phyloP scores from a whole-genome alignment of 1,284 basidiomycete species.

The Kalmanozyma brasiliensis region DNA sequence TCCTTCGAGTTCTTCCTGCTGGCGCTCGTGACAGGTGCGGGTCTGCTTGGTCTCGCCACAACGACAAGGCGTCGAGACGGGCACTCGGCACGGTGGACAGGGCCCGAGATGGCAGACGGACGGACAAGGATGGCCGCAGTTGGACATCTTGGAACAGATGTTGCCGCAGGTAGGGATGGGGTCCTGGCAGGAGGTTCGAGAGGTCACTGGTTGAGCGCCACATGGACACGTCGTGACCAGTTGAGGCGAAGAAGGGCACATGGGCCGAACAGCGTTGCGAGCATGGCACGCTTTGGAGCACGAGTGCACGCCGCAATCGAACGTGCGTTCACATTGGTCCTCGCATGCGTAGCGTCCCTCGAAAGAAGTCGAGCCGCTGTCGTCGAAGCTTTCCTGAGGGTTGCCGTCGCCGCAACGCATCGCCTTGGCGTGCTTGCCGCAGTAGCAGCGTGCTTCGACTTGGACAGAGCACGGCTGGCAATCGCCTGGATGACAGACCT shows the following conservation, averaged over 20 bases:
- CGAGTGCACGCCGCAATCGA: constrained; percentile 59
- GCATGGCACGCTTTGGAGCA: constrained; percentile 61
- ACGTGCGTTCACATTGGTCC: constrained; percentile 47
- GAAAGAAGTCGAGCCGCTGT: constrained; percentile 22
- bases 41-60: constrained; percentile 63
- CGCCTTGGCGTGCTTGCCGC: constrained; percentile 52
- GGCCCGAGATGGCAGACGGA: constrained; percentile 56
- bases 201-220: constrained; percentile 47
- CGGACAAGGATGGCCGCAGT: constrained; percentile 60
- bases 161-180: constrained; percentile 58
- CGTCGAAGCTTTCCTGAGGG: constrained; percentile 32
- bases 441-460: constrained; percentile 57
- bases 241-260: constrained; percentile 57
- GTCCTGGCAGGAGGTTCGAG: constrained; percentile 54
- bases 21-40: constrained; percentile 46
- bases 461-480: constrained; percentile 55
- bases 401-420: constrained; percentile 61
- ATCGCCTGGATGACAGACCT: constrained; percentile 57
- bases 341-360: constrained; percentile 53
- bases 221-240: constrained; percentile 60
- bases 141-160: constrained; percentile 47
- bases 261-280: constrained; percentile 19
- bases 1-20: constrained; percentile 44
- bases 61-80: constrained; percentile 62
- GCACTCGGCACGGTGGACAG: constrained; percentile 60